These are phyloP conservation scores for Zoysia pacifica DNA, from an alignment of 176 grass and related monocot genomes.

Conservation along the genomic window DNA sequence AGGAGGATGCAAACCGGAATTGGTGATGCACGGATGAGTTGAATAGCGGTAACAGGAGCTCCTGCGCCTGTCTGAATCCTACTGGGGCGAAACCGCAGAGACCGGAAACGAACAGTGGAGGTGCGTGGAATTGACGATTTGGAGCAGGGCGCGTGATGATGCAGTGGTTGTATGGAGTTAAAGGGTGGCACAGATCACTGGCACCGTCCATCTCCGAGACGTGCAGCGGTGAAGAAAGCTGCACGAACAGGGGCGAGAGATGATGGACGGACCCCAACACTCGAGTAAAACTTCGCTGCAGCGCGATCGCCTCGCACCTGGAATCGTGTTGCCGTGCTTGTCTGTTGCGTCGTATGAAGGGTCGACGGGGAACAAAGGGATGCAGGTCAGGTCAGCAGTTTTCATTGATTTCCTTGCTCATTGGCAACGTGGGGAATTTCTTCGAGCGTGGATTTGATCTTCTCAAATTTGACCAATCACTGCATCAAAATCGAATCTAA, in stretches of 20 bases:
- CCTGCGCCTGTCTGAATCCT: background rate
- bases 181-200: conserved; percentile 25
- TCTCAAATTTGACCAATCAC: too few relatives aligned
- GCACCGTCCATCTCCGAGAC: background rate
- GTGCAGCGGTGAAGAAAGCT: conserved; percentile 3
- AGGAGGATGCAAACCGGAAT: background rate
- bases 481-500: too few relatives aligned
- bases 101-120: conserved; percentile 30
- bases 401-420: too few relatives aligned
- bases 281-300: conserved; percentile 19
- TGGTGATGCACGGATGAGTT: background rate
- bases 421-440: too few relatives aligned
- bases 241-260: background rate
- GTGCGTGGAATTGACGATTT: conserved; percentile 26
- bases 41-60: background rate
- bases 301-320: background rate
- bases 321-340: too few relatives aligned
- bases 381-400: too few relatives aligned
- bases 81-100: background rate
- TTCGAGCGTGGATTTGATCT: too few relatives aligned
- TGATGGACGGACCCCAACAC: background rate
- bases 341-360: too few relatives aligned
- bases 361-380: too few relatives aligned
- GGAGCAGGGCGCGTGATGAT: background rate
- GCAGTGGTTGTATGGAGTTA: conserved; percentile 38